A percentile compares a stretch with the other conserved stretches of the same genome.
phyloP scores from a whole-genome alignment of 208 protist genomes.

The Crithidia brevicula region DNA sequence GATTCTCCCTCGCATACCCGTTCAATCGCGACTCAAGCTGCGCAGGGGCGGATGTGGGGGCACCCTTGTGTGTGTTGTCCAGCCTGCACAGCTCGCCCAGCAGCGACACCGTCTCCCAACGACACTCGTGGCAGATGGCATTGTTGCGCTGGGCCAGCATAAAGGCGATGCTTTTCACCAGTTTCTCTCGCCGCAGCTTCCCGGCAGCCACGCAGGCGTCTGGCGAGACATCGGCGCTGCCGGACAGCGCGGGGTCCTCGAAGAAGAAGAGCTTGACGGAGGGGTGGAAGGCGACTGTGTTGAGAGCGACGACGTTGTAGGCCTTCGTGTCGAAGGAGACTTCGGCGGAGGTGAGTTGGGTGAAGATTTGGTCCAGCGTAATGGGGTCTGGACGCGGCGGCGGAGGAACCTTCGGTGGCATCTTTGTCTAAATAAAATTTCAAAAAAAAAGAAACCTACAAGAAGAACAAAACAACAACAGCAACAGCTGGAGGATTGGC shows the following conservation, averaged over 20 bases:
- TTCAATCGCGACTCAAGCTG: conserved; percentile 66
- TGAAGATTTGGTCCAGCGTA: conserved; percentile 84
- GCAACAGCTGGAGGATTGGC: too few species aligned
- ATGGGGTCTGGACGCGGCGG: conserved; percentile 82
- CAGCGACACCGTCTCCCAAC: conserved; percentile 82
- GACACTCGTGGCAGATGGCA: conserved; percentile 68
- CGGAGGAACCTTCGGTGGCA: conserved; percentile 51
- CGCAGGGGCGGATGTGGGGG: conserved; percentile 31
- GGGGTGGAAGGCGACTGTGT: conserved; percentile 80
- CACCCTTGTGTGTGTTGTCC: conserved; percentile 39
- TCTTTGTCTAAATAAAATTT: too few species aligned
- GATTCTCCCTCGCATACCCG: conserved; percentile 59
- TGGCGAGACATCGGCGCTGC: too few species aligned
- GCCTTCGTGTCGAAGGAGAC: conserved; percentile 54
- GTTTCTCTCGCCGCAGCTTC: conserved; percentile 45
- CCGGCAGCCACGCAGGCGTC: too few species aligned
- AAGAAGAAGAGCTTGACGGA: conserved; percentile 85
- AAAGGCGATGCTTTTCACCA: conserved; percentile 70
- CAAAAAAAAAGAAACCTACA: too few species aligned
- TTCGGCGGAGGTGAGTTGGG: conserved; percentile 46
- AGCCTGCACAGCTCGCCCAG: conserved; percentile 83
- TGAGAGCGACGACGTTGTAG: conserved; percentile 82
- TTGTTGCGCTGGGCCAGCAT: conserved; percentile 79
- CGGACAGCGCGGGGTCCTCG: conserved; percentile 42
- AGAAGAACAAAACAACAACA: too few species aligned